Percentiles rank a stretch among this genome's conserved stretches.
These are phyloP conservation scores for Manihot esculenta DNA, from an alignment of 441 rosid genomes.

Conservation along the genomic window DNA sequence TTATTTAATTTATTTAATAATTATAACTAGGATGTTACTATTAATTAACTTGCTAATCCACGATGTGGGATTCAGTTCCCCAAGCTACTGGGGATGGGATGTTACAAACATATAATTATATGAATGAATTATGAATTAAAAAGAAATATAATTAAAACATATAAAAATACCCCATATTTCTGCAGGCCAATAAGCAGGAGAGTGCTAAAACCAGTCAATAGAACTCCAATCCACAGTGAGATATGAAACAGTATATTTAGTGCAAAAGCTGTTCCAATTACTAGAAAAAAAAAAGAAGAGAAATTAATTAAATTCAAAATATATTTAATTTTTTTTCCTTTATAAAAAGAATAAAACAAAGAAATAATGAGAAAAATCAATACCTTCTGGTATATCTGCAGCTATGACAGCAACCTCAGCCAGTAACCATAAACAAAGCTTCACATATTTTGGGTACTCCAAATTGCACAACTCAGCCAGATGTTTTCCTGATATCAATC, in stretches of 20 bases:
- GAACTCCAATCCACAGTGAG: conserved; percentile 63
- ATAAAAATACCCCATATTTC: conserved; percentile 50
- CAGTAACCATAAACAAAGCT: conserved; percentile 56
- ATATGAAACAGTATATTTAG: conserved; percentile 52
- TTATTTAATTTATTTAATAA: too few relatives aligned
- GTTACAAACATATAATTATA: too few relatives aligned
- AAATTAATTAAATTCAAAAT: too few relatives aligned
- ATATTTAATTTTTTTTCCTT: too few relatives aligned
- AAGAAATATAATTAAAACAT: too few relatives aligned
- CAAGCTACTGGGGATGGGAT: too few relatives aligned
- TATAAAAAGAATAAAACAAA: too few relatives aligned
- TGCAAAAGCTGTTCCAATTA: conserved; percentile 70
- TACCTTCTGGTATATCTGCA: conserved; percentile 73
- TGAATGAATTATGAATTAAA: too few relatives aligned
- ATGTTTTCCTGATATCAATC: conserved; percentile 43
- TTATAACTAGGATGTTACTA: too few relatives aligned
- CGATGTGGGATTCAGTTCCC: too few relatives aligned
- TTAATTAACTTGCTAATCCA: too few relatives aligned
- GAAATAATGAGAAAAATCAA: background rate
- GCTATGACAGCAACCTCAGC: conserved; percentile 66
- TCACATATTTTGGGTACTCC: conserved; percentile 53
- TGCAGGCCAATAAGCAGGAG: conserved; percentile 64
- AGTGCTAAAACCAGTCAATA: conserved; percentile 61
- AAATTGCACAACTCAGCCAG: conserved; percentile 57
- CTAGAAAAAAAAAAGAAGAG: conserved; percentile 27